These are phyloP conservation scores for Achaetomium macrosporum DNA, from an alignment of 2,329 filamentous ascomycete species.

Conservation along the genomic window DNA sequence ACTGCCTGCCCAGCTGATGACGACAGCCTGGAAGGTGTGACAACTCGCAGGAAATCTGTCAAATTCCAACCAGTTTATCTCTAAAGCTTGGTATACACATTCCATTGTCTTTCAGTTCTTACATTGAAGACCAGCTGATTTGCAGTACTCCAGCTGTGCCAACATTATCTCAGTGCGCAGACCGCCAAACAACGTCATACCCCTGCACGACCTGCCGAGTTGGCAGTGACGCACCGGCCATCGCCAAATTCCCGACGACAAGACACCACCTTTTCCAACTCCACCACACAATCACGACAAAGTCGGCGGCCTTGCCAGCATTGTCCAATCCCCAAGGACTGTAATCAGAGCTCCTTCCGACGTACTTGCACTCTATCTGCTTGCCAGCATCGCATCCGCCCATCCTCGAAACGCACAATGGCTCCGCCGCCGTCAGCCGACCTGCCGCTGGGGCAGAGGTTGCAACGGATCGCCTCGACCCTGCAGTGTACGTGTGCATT, in stretches of 20 bases:
- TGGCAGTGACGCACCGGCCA: conserved; percentile 20
- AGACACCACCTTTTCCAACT: conserved; percentile 14
- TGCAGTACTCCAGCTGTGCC: neutral
- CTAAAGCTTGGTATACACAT: too few relatives aligned
- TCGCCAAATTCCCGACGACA: conserved; percentile 14
- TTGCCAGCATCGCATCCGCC: neutral
- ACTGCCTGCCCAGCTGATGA: conserved; percentile 14
- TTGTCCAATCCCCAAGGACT: neutral
- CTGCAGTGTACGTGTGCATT: conserved; percentile 70
- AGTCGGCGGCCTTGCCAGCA: conserved; percentile 14
- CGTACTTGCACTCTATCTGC: neutral
- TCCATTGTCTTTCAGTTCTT: too few relatives aligned
- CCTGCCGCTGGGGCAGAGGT: conserved; percentile 66
- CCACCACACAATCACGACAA: conserved; percentile 16
- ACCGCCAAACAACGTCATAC: conserved; percentile 11
- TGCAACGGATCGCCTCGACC: conserved; percentile 76
- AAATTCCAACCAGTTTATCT: neutral
- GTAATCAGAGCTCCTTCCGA: conserved; percentile 2
- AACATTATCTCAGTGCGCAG: neutral
- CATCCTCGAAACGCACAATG: conserved; percentile 39
- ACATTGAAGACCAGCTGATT: neutral
- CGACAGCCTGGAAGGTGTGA: conserved; percentile 16
- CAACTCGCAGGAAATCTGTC: neutral
- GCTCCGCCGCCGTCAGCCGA: conserved; percentile 67
- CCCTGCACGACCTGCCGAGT: conserved; percentile 2